Evolutionary conservation across 2,329 filamentous ascomycete species (phyloP).

Genomic region (Tolypocladium album): DNA sequence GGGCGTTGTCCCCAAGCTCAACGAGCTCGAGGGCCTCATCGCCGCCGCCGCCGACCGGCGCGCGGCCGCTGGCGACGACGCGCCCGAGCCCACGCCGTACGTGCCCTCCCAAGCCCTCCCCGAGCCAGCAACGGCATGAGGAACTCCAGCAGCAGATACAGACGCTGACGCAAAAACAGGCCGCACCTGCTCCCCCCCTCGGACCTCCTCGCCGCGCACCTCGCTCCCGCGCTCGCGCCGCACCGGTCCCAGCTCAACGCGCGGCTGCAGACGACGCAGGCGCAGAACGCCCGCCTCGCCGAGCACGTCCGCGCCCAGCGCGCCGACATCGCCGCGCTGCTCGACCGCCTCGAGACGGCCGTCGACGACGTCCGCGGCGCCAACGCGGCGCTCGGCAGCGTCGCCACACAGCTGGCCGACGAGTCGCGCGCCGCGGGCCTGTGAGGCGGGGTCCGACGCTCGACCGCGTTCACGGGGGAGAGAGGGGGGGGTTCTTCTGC

Average conservation of each 20-base stretch:
- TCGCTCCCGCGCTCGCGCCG: slow-evolving; percentile 38
- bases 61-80: slow-evolving; percentile 8
- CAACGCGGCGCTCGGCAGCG: slow-evolving; percentile 33
- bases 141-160: too few species aligned
- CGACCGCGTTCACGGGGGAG: too few species aligned
- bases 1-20: slow-evolving; percentile 44
- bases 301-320: slow-evolving; percentile 42
- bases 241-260: slow-evolving; percentile 48
- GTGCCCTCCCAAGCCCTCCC: slow-evolving; percentile 8
- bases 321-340: slow-evolving; percentile 40
- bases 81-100: slow-evolving; percentile 33
- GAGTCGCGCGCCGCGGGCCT: slow-evolving; percentile 30
- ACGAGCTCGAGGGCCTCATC: slow-evolving; percentile 47
- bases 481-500: too few species aligned
- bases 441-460: too few species aligned
- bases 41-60: slow-evolving; percentile 32
- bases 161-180: too few species aligned
- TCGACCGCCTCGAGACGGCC: slow-evolving; percentile 37
- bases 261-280: slow-evolving; percentile 43
- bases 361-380: slow-evolving; percentile 45
- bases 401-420: slow-evolving; percentile 35
- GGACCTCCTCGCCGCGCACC: slow-evolving; percentile 42
- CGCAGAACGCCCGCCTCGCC: slow-evolving; percentile 43
- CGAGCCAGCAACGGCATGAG: too few species aligned
- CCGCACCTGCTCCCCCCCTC: slow-evolving; percentile 47